Base-by-base conservation (phyloP, 75 land plant species). In the Picea glauca region DNA sequence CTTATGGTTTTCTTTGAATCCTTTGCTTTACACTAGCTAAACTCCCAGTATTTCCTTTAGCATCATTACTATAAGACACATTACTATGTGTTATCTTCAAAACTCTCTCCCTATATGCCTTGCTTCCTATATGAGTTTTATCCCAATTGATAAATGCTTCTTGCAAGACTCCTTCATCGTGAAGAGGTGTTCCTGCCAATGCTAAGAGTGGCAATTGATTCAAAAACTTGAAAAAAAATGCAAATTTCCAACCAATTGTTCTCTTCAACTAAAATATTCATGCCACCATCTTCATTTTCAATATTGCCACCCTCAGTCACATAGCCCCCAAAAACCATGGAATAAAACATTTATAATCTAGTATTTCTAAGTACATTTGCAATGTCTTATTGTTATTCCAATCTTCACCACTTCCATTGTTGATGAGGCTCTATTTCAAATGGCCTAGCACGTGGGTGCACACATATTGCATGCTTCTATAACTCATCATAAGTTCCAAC, bases 321-420 rank as follows among this genome's bases (percentile, higher is more conserved):
- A 72, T 83, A 85, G 64, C 83, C 87, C 46, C 86, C 87, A 79
- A 83, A 32, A 7, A 85, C 75, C 13, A 85, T 78, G 31, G 82
- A 86, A 4, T 86, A 86, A 50, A 86, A 81, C 77, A 83, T 83
- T 26, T 83, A 83, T 20, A 82, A 81, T 13, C 73, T 74, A 17
- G 90, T 77, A 11, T 88, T 90, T 82, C 96, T 93, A 3, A 91
- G 83, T 5, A 94, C 80, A 84, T 94, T 94, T 4, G 93, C 96
- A 43, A 94, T 78, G 61, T 94, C 94, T n/a, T n/a, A n/a, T n/a
- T n/a, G n/a, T n/a, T n/a, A n/a, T n/a, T n/a, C n/a, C n/a, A n/a
- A n/a, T n/a, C n/a, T n/a, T n/a, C n/a, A n/a, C n/a, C n/a, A n/a
- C n/a, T n/a, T n/a, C n/a, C n/a, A n/a, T n/a, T n/a, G n/a, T n/a